Base-by-base conservation (phyloP, 2,329 filamentous ascomycete genomes). In the Polychaeton citri region DNA sequence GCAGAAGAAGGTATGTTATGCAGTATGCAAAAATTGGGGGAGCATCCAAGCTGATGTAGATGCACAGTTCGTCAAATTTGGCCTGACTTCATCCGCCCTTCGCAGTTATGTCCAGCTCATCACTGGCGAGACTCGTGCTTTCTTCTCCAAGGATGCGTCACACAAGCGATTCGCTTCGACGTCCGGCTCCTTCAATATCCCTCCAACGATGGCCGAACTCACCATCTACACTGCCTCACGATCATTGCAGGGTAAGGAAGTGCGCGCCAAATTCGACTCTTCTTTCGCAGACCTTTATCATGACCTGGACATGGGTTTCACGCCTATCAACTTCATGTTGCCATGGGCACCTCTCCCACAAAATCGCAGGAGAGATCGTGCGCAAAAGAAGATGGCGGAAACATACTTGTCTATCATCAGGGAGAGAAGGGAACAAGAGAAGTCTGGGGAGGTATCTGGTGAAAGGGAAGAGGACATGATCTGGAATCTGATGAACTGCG, bases 141-240 rank as follows among this genome's bases (percentile, higher is more conserved):
- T 83, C 59, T 65, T 87, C 61, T 76, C 82, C 60, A 69, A 65
- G 45, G 74, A 70, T 45, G 60, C 79, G 30, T 62, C 64, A 30
- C 43, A 48, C 35, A 54, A 55, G 43, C 49, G 47, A 36, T 56
- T 56, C 41, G 49, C 53, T 18, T 46, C 55, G 9, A 47, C 37
- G 16, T 46, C 43, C 32, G 85, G 85, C 36, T 68, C 74, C 12
- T 69, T 80, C 53, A 73, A 90, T 50, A 76, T 92, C 15, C 70
- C 79, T 38, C 74, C 79, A 50, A 75, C 72, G 48, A 81, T 93
- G 72, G 79, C 82, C 30, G 81, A 92, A 56, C 79, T 92, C 47
- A 92, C 85, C 38, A 87, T 92, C 52, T 93, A 87, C 60, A 92
- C 85, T 31, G 85, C 85, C 30, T 87, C 83, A 10, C 81, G 85